Percentiles rank a stretch among this genome's conserved stretches.
Conservation (phyloP, 805 yeast species). For the Saccharomycopsis sp. region DNA sequence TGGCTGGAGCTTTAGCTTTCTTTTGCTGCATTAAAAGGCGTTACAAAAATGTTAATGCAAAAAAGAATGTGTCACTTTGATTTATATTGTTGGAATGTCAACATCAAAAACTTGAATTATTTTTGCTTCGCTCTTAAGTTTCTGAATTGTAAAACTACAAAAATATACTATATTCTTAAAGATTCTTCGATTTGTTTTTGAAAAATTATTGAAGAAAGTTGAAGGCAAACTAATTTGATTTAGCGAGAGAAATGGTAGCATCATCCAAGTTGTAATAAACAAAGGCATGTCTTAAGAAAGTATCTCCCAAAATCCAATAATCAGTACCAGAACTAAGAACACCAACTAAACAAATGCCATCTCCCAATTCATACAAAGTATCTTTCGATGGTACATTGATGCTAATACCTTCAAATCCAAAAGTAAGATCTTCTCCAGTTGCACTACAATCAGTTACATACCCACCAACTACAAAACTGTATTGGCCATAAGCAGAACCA, state of each 20-base stretch:
- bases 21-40: too few relatives aligned
- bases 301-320: constrained; percentile 7
- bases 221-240: too few relatives aligned
- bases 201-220: too few relatives aligned
- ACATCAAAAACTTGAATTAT: too few relatives aligned
- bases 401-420: constrained; percentile 47
- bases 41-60: too few relatives aligned
- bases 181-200: too few relatives aligned
- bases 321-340: constrained; percentile 1
- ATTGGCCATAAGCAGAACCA: constrained; percentile 22
- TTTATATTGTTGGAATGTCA: too few relatives aligned
- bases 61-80: too few relatives aligned
- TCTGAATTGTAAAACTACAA: too few relatives aligned
- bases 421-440: constrained; percentile 28
- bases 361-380: constrained; percentile 20
- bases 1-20: too few relatives aligned
- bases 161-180: too few relatives aligned
- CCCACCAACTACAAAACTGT: constrained; percentile 31
- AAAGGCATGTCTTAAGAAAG: constrained; percentile 10
- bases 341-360: constrained; percentile 6
- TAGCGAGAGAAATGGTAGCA: constrained; percentile 1
- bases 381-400: constrained; percentile 39
- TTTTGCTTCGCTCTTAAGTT: too few relatives aligned
- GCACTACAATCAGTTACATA: constrained; percentile 38
- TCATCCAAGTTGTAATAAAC: constrained; percentile 9